Base-by-base conservation (phyloP, 106 monocot species). In the Dioscorea dumetorum region DNA sequence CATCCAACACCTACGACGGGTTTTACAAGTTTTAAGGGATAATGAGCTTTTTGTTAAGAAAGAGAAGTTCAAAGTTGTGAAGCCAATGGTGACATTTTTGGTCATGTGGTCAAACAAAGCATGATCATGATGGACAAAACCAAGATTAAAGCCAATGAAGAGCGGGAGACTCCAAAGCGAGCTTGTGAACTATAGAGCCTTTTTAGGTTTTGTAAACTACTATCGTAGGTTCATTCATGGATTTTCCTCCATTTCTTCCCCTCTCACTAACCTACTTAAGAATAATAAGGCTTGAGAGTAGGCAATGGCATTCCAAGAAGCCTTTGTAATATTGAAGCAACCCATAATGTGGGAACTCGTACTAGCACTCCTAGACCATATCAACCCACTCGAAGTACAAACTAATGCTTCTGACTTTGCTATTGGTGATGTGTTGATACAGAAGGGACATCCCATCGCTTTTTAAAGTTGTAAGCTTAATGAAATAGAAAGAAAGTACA, bases 11-110 rank as follows among this genome's bases (percentile, higher is more conserved):
- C 5, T 76, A n/a, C 2, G 21, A 2, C 4, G 10, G 18, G 70
- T 60, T 17, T 60, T 70, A 20, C 19, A 19, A 48, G 22, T 3
- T 9, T 12, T 70, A 14, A 48, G 59, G 60, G 8, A 17, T 1
- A 60, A 59, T n/a, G 41, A 41, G 41, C 5, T 70, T 15, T 70
- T 48, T 49, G 21, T 70, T 13, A 70, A 70, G 59, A n/a, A 18
- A 20, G 22, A 22, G 5, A 70, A 70, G 23, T 59, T 1, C 19
- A 24, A 16, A 0, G 50, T 49, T 17, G 60, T 8, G 6, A 2
- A 60, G 11, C 8, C n/a, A n/a, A 61, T 62, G 6, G 61, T 71
- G 0, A 1, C 12, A 0, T 71, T 71, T 23, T 19, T 67, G 50
- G 49, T 1, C 49, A 50, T 71, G 6, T 11, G 16, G 50, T 50